Base-by-base conservation (phyloP, 768 basidiomycete genomes). In the Cyathus striatus region DNA sequence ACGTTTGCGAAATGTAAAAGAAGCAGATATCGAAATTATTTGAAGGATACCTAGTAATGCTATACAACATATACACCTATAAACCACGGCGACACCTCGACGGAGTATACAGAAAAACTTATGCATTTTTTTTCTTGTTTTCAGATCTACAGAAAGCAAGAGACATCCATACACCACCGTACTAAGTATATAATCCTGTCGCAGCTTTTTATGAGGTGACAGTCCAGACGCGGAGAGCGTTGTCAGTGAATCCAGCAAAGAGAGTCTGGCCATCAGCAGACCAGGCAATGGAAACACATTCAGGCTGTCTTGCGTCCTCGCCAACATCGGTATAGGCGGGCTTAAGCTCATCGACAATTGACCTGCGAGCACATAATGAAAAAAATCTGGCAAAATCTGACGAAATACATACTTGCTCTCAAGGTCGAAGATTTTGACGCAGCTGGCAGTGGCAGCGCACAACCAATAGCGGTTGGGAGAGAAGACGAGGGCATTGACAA, bases 381-480 rank as follows among this genome's bases (percentile, higher is more conserved):
- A 6, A 7, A 6, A 7, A 18, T 6, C 46, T 13, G 7, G 43
- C 20, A n/a, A 4, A 21, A 43, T n/a, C 1, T 17, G 2, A 16
- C 25, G 16, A 14, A 38, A 3, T 14, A 83, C 90, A 61, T 55
- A 91, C 92, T 97, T 98, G 86, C 87, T 90, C 83, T 99, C 95
- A 38, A 99, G 78, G 68, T 99, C 96, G 62, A 98, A 99, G 69
- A 99, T 98, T 76, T 98, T 98, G 71, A 98, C 89, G 64, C 90
- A 92, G 64, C 85, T 90, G 50, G 90, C 81, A 50, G 96, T 98
- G 51, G 96, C 96, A 56, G 96, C 96, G 64, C 96, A 99, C 51
- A 99, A 75, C 96, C 96, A 99, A 87, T 99, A 99, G 46, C 95
- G 86, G 80, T 99, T 99, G 47, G 96, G 96, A 13, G 91, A 94